Conservation (phyloP, 1,139 yeast genomes). For the Geotrichum histeridarum region DNA sequence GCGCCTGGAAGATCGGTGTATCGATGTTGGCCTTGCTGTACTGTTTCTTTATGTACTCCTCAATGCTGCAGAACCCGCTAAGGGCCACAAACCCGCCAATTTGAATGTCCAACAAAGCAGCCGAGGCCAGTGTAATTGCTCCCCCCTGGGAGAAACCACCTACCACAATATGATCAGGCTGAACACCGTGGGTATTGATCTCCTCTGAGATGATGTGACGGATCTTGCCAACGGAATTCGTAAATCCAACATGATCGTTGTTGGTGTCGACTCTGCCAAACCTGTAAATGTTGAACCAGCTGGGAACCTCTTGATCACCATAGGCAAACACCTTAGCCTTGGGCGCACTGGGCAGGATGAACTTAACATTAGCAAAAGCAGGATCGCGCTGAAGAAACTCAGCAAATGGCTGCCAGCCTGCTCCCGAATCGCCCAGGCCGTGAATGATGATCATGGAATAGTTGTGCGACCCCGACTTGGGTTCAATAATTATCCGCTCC, state of each 20-base stretch:
- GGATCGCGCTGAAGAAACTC: not conserved
- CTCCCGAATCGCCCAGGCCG: conserved; percentile 81
- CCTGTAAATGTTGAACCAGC: conserved; percentile 10
- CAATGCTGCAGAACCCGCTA: conserved; percentile 7
- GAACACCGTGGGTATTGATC: not conserved
- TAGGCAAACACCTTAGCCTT: not conserved
- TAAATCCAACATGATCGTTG: conserved; percentile 3
- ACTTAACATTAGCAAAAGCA: conserved; percentile 1
- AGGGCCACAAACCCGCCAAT: conserved; percentile 8
- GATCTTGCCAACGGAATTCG: not conserved
- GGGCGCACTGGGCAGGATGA: conserved; percentile 8
- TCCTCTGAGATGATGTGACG: not conserved
- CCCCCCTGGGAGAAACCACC: conserved; percentile 12
- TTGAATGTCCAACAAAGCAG: not conserved
- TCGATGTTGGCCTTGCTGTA: not conserved
- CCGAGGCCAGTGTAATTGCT: conserved; percentile 3
- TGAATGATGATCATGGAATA: conserved; percentile 71
- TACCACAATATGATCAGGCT: conserved; percentile 2
- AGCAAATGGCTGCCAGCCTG: conserved; percentile 56
- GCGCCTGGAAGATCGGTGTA: conserved; percentile 6
- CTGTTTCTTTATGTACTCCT: not conserved
- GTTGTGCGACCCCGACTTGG: conserved; percentile 32
- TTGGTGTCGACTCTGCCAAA: not conserved
- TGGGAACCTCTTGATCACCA: not conserved
- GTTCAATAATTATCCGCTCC: not conserved